phyloP scores from a whole-genome alignment of 768 basidiomycete genomes.

The Kwoniella mangroviensis region DNA sequence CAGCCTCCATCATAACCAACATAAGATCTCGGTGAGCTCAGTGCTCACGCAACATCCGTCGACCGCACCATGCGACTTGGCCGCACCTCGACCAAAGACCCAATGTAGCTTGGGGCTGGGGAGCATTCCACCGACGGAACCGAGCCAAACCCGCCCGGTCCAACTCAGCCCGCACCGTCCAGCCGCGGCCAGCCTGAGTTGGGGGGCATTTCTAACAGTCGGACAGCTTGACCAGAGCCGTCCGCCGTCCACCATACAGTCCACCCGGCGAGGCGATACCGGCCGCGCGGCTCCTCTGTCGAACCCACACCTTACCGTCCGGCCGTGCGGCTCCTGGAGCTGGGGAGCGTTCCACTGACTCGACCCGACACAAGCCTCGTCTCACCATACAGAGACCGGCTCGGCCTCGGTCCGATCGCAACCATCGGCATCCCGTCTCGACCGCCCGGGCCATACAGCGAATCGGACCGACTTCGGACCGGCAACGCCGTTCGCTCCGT shows the following conservation, averaged over 20 bases:
- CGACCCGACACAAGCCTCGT: no score
- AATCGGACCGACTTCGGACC: no score
- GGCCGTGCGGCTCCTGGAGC: not conserved
- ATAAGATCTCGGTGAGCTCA: not conserved
- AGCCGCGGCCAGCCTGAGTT: not conserved
- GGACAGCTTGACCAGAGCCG: not conserved
- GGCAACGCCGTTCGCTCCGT: no score
- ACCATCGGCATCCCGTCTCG: not conserved
- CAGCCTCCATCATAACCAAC: not conserved
- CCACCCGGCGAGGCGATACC: no score
- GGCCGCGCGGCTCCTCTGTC: no score
- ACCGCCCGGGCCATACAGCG: not conserved
- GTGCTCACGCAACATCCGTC: not conserved
- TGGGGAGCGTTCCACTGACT: not conserved
- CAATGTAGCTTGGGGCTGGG: not conserved
- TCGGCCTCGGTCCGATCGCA: not conserved
- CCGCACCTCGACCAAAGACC: no score
- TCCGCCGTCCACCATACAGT: not conserved
- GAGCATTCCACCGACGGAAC: not conserved
- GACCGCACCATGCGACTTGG: not conserved
- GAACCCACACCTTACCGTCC: not conserved
- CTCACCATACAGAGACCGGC: not conserved
- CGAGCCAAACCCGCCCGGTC: not conserved
- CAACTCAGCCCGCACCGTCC: not conserved
- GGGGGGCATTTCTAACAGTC: not conserved